Conservation (phyloP, 345 rosid species). For the Noccaea caerulescens region DNA sequence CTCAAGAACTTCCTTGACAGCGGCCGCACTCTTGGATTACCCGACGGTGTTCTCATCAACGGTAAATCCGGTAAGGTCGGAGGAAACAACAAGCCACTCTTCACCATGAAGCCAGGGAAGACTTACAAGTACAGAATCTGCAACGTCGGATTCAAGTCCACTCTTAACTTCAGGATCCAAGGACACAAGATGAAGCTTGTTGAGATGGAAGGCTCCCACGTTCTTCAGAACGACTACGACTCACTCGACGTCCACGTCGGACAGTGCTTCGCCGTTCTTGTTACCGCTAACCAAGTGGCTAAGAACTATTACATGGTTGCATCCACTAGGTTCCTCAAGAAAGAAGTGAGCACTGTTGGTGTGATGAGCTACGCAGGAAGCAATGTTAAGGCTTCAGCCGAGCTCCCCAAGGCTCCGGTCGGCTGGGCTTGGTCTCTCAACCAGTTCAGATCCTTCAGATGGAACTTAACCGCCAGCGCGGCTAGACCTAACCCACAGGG, state of each 20-base stretch:
- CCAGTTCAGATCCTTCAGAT: slow-evolving; percentile 73
- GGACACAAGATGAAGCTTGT: slow-evolving; percentile 74
- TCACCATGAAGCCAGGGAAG: slow-evolving; percentile 71
- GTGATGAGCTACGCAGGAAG: slow-evolving; percentile 56
- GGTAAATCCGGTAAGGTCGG: slow-evolving; percentile 54
- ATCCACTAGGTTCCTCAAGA: slow-evolving; percentile 62
- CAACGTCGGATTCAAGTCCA: slow-evolving; percentile 60
- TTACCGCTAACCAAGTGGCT: slow-evolving; percentile 60
- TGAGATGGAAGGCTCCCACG: slow-evolving; percentile 79
- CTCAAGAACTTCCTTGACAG: slow-evolving; percentile 56
- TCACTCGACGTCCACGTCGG: slow-evolving; percentile 76
- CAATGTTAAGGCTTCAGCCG: slow-evolving; percentile 45
- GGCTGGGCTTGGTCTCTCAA: slow-evolving; percentile 85
- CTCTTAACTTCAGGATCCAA: slow-evolving; percentile 72
- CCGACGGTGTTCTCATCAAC: slow-evolving; percentile 66
- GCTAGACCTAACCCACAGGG: slow-evolving; percentile 90
- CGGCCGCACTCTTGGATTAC: slow-evolving; percentile 58
- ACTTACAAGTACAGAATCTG: slow-evolving; percentile 70
- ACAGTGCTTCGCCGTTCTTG: slow-evolving; percentile 64
- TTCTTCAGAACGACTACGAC: slow-evolving; percentile 63
- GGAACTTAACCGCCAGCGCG: slow-evolving; percentile 79
- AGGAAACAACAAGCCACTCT: slow-evolving; percentile 47
- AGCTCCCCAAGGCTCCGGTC: slow-evolving; percentile 55
- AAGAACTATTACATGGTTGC: slow-evolving; percentile 66
- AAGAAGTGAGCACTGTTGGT: slow-evolving; percentile 46